Base-by-base conservation (phyloP, 192 early-diverging fungal genomes). In the Gamsiella multidivaricata region DNA sequence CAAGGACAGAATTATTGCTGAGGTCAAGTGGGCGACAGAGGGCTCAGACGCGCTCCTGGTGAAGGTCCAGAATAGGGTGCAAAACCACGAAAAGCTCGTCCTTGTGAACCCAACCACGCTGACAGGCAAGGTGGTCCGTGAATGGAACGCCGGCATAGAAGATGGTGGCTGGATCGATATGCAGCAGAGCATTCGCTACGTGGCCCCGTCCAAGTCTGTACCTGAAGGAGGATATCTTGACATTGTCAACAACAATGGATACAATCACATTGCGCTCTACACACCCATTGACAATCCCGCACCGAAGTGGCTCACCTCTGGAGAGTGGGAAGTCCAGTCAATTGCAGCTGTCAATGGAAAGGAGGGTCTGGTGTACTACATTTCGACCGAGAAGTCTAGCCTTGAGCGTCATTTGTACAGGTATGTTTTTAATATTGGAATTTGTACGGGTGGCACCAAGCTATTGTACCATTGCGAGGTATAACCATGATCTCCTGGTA, bases 1-100 rank as follows among this genome's bases (percentile, higher is more conserved):
- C n/a, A 82, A 92, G 3, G 90, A 98, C 84, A 86, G 87, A 28
- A 66, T 97, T 5, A 86, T 99, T 68, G 88, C 90, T n/a, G 91
- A 93, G 65, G 89, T 96, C 36, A 74, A 79, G 15, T 99, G 97
- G 97, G 67, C 92, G 20, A 91, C 91, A 1, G 82, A 85, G 26
- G 80, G 65, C 32, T 82, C 89, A 45, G 80, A 83, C 31, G 52
- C 75, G 5, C 70, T 99, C 49, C 53, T 97, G 23, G 92, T 94
- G 32, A 84, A 92, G 54, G 85, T 87, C 28, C 94, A 94, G 80
- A 99, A 99, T 69, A 84, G 97, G 18, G 91, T 98, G 22, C 97
- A 99, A 65, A 94, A 96, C 74, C 85, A 89, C 4, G 84, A 91
- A 65, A 83, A 88, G 20, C 74, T 94, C 32, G 94, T 89, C 54